Percentiles rank a stretch among this genome's conserved stretches.
Evolutionary conservation across 2,329 filamentous ascomycete genomes (phyloP).

Genomic region (Sporothrix phasma): DNA sequence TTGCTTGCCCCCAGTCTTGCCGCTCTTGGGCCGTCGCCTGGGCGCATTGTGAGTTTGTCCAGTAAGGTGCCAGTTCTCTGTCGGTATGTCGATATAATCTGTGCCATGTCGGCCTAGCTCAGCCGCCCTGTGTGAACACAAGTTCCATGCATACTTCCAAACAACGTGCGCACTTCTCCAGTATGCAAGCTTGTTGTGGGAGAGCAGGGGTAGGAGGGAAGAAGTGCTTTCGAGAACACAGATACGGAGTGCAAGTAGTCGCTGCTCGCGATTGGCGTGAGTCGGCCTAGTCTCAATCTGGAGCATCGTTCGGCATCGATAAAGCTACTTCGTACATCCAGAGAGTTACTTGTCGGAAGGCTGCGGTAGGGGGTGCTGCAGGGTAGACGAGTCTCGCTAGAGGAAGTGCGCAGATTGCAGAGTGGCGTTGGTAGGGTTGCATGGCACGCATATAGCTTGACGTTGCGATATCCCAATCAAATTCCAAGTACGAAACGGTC

Average conservation of each 20-base stretch:
- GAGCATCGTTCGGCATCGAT: too few species aligned
- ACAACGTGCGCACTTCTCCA: not conserved
- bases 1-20: not conserved
- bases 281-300: too few species aligned
- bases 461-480: not conserved
- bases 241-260: not conserved
- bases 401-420: not conserved
- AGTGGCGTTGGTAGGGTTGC: conserved; percentile 3
- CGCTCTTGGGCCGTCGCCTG: too few species aligned
- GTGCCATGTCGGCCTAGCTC: not conserved
- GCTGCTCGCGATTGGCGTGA: too few species aligned
- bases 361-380: too few species aligned
- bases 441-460: not conserved
- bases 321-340: too few species aligned
- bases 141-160: conserved; percentile 8
- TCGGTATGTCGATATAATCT: not conserved
- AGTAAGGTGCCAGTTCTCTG: not conserved
- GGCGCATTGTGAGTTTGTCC: not conserved
- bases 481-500: not conserved
- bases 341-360: too few species aligned
- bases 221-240: not conserved
- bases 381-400: not conserved
- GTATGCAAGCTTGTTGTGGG: not conserved
- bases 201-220: not conserved
- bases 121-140: conserved; percentile 1